phyloP scores from a whole-genome alignment of 805 yeast species.

The Citeromyces nyonsensis region DNA sequence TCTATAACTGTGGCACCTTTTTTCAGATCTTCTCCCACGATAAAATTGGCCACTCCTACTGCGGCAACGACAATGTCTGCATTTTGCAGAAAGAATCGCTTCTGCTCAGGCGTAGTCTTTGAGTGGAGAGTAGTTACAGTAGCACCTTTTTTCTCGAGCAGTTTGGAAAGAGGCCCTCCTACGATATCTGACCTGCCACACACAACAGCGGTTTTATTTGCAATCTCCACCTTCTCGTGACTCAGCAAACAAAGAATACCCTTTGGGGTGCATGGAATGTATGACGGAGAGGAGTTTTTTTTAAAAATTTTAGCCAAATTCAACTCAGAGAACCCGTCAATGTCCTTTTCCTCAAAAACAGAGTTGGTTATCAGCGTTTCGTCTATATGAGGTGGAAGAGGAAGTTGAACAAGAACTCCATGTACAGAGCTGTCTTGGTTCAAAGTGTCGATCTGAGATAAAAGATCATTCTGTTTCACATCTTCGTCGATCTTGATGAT shows the following conservation, averaged over 20 bases:
- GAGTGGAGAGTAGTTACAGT: slow-evolving; percentile 87
- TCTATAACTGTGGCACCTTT: slow-evolving; percentile 77
- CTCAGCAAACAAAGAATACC: slow-evolving; percentile 77
- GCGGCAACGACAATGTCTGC: slow-evolving; percentile 92
- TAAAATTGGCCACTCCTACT: slow-evolving; percentile 73
- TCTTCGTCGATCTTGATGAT: slow-evolving; percentile 50
- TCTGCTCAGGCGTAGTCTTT: slow-evolving; percentile 44
- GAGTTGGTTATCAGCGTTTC: slow-evolving; percentile 71
- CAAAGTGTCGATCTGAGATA: slow-evolving; percentile 42
- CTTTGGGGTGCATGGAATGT: slow-evolving; percentile 90
- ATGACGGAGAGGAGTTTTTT: slow-evolving; percentile 69
- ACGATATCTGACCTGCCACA: slow-evolving; percentile 93
- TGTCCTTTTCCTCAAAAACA: slow-evolving; percentile 76
- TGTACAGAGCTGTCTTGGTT: slow-evolving; percentile 68
- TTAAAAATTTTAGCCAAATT: slow-evolving; percentile 87
- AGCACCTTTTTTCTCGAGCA: slow-evolving; percentile 65
- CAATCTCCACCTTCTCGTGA: slow-evolving; percentile 45
- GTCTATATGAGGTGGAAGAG: slow-evolving; percentile 67
- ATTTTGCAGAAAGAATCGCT: slow-evolving; percentile 27
- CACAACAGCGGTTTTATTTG: slow-evolving; percentile 83
- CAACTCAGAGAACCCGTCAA: slow-evolving; percentile 84
- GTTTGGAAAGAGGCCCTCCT: slow-evolving; percentile 82
- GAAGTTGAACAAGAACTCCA: slow-evolving; percentile 84
- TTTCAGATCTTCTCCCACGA: slow-evolving; percentile 82
- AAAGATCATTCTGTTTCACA: slow-evolving; percentile 41